Evolutionary conservation across 2,329 filamentous ascomycete genomes (phyloP).

Genomic region (Ambrosiella beaveri): DNA sequence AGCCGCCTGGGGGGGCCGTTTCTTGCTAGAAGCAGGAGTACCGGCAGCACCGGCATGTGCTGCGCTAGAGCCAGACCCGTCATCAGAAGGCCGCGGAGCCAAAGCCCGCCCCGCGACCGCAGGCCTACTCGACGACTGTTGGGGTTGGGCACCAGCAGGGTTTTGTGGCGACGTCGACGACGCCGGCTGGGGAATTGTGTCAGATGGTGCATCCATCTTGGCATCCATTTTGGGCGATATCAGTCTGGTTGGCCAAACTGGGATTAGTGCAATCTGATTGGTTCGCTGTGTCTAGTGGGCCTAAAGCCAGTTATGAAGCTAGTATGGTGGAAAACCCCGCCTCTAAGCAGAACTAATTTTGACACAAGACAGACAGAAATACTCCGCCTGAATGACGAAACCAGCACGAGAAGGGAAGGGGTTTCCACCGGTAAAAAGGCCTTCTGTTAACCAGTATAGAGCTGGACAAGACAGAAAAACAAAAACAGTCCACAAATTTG

Average conservation of each 20-base stretch:
- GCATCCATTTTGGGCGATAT: slow-evolving; percentile 8
- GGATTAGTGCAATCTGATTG: neutral
- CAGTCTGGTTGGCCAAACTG: neutral
- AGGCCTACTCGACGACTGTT: too few relatives aligned
- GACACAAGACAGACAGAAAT: too few relatives aligned
- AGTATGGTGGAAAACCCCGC: neutral
- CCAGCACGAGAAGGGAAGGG: too few relatives aligned
- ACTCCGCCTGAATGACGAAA: too few relatives aligned
- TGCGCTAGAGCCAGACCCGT: neutral
- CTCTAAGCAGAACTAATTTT: neutral
- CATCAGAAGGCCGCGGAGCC: slow-evolving; percentile 9
- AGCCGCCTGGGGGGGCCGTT: slow-evolving; percentile 2
- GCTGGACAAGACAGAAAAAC: neutral
- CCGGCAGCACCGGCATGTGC: slow-evolving; percentile 10
- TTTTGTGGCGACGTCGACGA: neutral
- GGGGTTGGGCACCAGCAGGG: neutral
- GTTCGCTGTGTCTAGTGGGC: too few relatives aligned
- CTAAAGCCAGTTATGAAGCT: neutral
- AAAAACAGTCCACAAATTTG: neutral
- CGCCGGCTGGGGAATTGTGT: neutral
- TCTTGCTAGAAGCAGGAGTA: slow-evolving; percentile 6
- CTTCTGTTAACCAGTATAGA: too few relatives aligned
- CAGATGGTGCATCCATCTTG: slow-evolving; percentile 7
- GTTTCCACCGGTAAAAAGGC: too few relatives aligned
- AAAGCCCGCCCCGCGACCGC: neutral